phyloP scores from a whole-genome alignment of 306 rosid genomes.

The Vigna radiata region DNA sequence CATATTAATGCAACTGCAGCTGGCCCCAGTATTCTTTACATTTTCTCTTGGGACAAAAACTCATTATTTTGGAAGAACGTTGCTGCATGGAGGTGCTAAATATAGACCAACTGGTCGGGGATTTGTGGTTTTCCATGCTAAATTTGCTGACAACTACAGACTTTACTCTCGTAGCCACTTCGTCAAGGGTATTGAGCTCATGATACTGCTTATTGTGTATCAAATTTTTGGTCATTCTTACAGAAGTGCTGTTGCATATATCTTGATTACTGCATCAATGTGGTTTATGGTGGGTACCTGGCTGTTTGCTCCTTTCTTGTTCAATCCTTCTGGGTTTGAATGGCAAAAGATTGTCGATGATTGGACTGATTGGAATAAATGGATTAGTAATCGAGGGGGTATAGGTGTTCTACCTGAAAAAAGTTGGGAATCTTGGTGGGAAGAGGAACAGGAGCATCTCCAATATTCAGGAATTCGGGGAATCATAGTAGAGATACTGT shows the following conservation, averaged over 20 bases:
- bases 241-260: conserved; percentile 49
- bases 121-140: conserved; percentile 64
- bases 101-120: conserved; percentile 64
- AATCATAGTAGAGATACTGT: conserved; percentile 51
- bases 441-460: conserved; percentile 63
- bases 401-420: conserved; percentile 59
- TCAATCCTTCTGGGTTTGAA: conserved; percentile 64
- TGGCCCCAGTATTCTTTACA: conserved; percentile 63
- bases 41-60: conserved; percentile 63
- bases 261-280: conserved; percentile 60
- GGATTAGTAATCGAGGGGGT: conserved; percentile 64
- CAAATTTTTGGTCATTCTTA: conserved; percentile 55
- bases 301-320: conserved; percentile 64
- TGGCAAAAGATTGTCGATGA: conserved; percentile 67
- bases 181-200: conserved; percentile 63
- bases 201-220: conserved; percentile 55
- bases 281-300: conserved; percentile 67
- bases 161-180: conserved; percentile 64
- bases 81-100: conserved; percentile 64
- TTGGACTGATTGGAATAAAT: conserved; percentile 67
- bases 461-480: conserved; percentile 56
- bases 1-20: conserved; percentile 59
- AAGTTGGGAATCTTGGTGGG: conserved; percentile 73
- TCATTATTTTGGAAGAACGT: conserved; percentile 63
- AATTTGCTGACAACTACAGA: conserved; percentile 62